These are phyloP conservation scores for Myriosclerotinia scirpicola DNA, from an alignment of 2,329 filamentous ascomycete genomes.

Conservation along the genomic window DNA sequence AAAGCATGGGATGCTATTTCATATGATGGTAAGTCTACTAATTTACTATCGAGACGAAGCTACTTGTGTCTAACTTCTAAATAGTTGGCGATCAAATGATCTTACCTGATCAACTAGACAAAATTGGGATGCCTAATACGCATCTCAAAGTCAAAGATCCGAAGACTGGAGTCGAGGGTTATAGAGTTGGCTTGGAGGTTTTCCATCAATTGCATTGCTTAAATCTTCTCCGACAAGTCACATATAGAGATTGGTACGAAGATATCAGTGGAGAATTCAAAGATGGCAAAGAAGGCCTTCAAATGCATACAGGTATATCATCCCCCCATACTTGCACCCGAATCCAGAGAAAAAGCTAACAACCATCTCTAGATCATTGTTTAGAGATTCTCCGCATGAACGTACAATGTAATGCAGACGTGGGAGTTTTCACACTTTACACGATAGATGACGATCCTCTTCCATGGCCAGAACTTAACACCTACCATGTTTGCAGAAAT, in stretches of 20 bases:
- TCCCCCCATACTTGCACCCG: background rate
- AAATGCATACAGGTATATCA: constrained; percentile 43
- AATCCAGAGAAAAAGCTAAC: background rate
- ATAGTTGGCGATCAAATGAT: constrained; percentile 63
- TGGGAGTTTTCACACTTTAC: constrained; percentile 56
- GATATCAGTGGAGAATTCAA: constrained; percentile 51
- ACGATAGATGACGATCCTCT: constrained; percentile 46
- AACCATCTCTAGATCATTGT: constrained; percentile 47
- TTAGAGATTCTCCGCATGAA: constrained; percentile 54
- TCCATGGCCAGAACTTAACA: constrained; percentile 57
- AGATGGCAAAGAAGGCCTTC: constrained; percentile 45
- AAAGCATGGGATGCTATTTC: constrained; percentile 57
- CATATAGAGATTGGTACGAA: constrained; percentile 52
- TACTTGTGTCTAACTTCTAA: constrained; percentile 4
- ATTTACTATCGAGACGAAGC: background rate
- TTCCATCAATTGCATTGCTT: constrained; percentile 46
- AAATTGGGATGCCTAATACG: constrained; percentile 51
- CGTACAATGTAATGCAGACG: constrained; percentile 55
- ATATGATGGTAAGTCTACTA: constrained; percentile 43
- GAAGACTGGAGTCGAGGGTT: constrained; percentile 56
- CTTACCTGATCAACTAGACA: constrained; percentile 52
- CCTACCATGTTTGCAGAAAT: constrained; percentile 54
- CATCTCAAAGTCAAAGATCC: constrained; percentile 55
- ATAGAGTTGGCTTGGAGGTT: constrained; percentile 53
- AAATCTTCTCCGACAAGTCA: constrained; percentile 46